phyloP scores from a whole-genome alignment of 2,329 filamentous ascomycete species.

The Eutypella sp. region DNA sequence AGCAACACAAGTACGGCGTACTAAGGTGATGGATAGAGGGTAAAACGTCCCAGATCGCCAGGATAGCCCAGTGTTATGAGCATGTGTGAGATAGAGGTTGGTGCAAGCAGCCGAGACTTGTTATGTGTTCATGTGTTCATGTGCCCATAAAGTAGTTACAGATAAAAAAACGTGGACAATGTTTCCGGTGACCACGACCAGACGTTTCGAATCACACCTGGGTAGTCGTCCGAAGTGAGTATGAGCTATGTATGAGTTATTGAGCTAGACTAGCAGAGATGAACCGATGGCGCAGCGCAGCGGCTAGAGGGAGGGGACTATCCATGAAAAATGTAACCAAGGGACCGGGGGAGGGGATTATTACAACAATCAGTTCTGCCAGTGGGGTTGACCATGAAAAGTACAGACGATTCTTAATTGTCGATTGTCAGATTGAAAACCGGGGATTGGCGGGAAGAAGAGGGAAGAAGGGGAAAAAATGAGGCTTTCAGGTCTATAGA shows the following conservation, averaged over 20 bases:
- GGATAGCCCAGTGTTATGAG: not conserved
- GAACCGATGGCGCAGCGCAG: slow-evolving; percentile 1
- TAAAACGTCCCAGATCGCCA: no score
- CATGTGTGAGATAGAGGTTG: slow-evolving; percentile 4
- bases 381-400: no score
- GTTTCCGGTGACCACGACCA: not conserved
- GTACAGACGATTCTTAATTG: no score
- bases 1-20: not conserved
- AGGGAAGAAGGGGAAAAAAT: slow-evolving; percentile 6
- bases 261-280: not conserved
- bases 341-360: slow-evolving; percentile 2
- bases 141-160: no score
- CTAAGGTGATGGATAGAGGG: not conserved
- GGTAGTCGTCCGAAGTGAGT: no score
- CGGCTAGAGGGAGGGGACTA: not conserved
- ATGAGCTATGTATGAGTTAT: no score
- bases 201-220: slow-evolving; percentile 1
- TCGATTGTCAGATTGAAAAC: no score
- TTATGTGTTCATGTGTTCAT: not conserved
- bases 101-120: slow-evolving; percentile 13
- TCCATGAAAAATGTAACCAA: not conserved
- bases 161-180: not conserved
- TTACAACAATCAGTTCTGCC: slow-evolving; percentile 3
- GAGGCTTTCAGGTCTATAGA: slow-evolving; percentile 17
- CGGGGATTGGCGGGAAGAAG: slow-evolving; percentile 5